These are phyloP conservation scores for Evansstolkia leycettana DNA, from an alignment of 495 filamentous ascomycete species.

Conservation along the genomic window DNA sequence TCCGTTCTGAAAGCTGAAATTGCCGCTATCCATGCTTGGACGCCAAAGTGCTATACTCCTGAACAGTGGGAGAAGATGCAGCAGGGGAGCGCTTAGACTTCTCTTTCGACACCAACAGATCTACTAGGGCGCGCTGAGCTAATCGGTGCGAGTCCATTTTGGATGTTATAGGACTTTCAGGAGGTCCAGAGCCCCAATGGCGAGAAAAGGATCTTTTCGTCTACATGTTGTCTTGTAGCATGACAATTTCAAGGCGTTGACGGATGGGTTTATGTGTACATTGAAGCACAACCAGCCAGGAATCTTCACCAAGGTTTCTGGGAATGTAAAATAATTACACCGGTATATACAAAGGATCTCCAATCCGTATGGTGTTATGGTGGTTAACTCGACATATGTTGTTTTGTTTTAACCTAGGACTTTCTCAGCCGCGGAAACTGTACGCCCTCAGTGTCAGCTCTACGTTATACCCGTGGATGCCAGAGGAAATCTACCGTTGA, in stretches of 20 bases:
- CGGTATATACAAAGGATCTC: no score
- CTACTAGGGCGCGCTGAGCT: background rate
- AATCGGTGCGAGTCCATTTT: no score
- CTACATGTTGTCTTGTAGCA: slow-evolving; percentile 4
- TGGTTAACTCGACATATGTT: no score
- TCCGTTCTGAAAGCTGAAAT: slow-evolving; percentile 82
- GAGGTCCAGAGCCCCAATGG: no score
- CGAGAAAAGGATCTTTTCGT: no score
- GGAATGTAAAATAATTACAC: background rate
- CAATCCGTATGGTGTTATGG: no score
- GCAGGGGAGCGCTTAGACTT: slow-evolving; percentile 14
- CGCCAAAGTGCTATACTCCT: slow-evolving; percentile 88
- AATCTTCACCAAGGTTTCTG: slow-evolving; percentile 2
- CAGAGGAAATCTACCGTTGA: slow-evolving; percentile 46
- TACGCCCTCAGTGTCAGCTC: slow-evolving; percentile 8
- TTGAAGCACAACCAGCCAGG: background rate
- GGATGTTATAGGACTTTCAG: no score
- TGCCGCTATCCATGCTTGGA: slow-evolving; percentile 95
- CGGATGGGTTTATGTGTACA: slow-evolving; percentile 8
- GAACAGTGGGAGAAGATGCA: slow-evolving; percentile 79
- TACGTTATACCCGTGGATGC: background rate
- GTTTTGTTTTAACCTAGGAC: slow-evolving; percentile 43
- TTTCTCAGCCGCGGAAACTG: slow-evolving; percentile 61
- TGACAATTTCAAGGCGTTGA: slow-evolving; percentile 8
- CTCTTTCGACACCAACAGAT: background rate